Base-by-base conservation (phyloP, 2,329 filamentous ascomycete species). In the Sporothrix dimorphospora region DNA sequence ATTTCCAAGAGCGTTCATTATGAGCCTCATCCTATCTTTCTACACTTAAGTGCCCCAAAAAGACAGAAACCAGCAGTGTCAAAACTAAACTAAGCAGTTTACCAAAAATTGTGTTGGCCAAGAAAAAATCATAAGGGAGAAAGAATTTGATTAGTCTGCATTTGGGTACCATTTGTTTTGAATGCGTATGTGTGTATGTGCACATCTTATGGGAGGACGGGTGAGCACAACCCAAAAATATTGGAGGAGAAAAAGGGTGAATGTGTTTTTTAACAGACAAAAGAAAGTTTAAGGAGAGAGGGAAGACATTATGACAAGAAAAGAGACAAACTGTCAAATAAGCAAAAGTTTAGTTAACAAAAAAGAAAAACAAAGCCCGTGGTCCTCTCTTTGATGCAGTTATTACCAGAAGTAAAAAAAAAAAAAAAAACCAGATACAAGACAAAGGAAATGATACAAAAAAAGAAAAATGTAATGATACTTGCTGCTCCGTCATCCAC, bases 401-500 rank as follows among this genome's bases (percentile, higher is more conserved):
- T 70, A 71, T 55, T 72, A 68, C 69, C 69, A 69, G 45, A 68
- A 70, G 59, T 51, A 67, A 45, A n/a, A 19, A 66, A 59, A 45
- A 24, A 42, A 30, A 38, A n/a, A 40, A 59, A 68, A 61, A 71
- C 27, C 34, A 47, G 24, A 68, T 63, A 47, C 27, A 59, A 69
- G 38, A 67, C 27, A 70, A 70, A 70, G 24, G 27, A 66, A 59
- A 72, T 34, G 27, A 67, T 66, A 71, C 61, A 70, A 63, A 66
- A 68, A 72, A 67, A 51, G 55, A 24, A 53, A 24, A 70, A 70
- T 49, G 71, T 66, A 74, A 76, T 73, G 75, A 76, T 71, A 77
- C 77, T 78, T 75, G 77, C 77, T 76, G 72, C 69, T 53, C 74
- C 71, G 73, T 75, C 73, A 74, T 73, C 73, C 72, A 75, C 75